Evolutionary conservation across 768 basidiomycete genomes (phyloP), one percentile per base, ranked within the genome.

Genomic region (Collybia sp.): DNA sequence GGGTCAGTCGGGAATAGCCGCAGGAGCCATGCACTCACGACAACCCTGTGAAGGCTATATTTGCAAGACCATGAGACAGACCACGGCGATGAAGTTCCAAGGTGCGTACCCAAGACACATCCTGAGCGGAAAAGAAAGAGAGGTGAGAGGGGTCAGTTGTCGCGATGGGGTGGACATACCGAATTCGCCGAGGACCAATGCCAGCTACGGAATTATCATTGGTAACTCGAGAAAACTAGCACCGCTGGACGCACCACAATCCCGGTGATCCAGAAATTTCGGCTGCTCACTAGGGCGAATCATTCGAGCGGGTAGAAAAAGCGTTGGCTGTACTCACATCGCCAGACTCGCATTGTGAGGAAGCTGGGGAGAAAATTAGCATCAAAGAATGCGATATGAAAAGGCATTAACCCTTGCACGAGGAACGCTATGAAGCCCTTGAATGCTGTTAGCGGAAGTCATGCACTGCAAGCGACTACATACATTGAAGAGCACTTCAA

Each of bases 401-500:
- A 30, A 19, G 15, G 40, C 13, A 12, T 44, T 20, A 43, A 71
- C 70, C 69, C 68, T 62, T 79, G 77, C 9, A 79, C 76, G 39
- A 75, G 52, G 42, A 79, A 51, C 20, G 71, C 71, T 2, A 71
- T 76, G n/a, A 76, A 55, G 25, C 68, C 72, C 71, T 72, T n/a
- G 10, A 37, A n/a, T 37, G 3, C 17, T 37, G 45, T 11, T 46
- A 42, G 35, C 18, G 35, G 20, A 19, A 45, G 34, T 13, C 25
- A 12, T 18, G 40, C 12, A 15, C 43, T 15, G 40, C 16, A 34
- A 32, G 37, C 39, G 30, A 15, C 39, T 16, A 44, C 62, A 39
- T 47, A 70, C 77, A 55, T 76, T 79, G 55, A 78, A 76, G 16
- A 77, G 54, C 11, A 77, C 69, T 55, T 75, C 72, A 17, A 70